Evolutionary conservation across 2,329 filamentous ascomycete genomes (phyloP), one percentile per base, ranked within the genome.

Genomic region (Colletotrichum sp.): DNA sequence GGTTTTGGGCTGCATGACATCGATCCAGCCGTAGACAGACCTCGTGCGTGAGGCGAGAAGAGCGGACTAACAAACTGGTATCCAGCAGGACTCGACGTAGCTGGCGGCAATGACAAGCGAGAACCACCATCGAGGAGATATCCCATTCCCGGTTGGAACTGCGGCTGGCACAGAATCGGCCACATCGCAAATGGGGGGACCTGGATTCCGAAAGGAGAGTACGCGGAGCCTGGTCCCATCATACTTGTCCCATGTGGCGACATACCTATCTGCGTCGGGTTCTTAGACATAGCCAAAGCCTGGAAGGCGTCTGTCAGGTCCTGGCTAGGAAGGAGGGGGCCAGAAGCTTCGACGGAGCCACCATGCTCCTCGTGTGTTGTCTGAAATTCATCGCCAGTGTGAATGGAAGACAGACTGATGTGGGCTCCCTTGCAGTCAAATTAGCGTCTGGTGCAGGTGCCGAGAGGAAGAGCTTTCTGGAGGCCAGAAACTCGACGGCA

Each of bases 81-180:
- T 28, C 70, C 55, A 24, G 36, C 16, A 8, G 74, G 18, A 26
- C 55, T 61, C n/a, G 66, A 6, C 24, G 30, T 48, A 60, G 52
- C 8, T 21, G 60, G 61, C 15, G 71, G 71, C 28, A 58, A 12
- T 15, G 61, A 30, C 24, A 71, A n/a, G 24, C 58, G 67, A 15
- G 74, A 74, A 18, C 67, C 64, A 38, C 60, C 69, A 24, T 85
- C 82, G 9, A 85, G 52, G 38, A 81, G 30, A 65, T 83, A 83
- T 0, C 82, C 78, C 36, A 84, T 77, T 12, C 68, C 80, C 0
- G 81, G 74, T 10, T 79, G 76, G 28, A 83, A 79, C 12, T 80
- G 81, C 3, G 83, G 74, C 55, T 82, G 83, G 16, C 83, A 79
- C 72, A 86, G 77, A 43, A 85, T 76, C 4, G 84, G 84, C 66